Percentiles rank a stretch among this genome's conserved stretches.
Conservation (phyloP, 345 rosid genomes). For the Sapria himalayana region DNA sequence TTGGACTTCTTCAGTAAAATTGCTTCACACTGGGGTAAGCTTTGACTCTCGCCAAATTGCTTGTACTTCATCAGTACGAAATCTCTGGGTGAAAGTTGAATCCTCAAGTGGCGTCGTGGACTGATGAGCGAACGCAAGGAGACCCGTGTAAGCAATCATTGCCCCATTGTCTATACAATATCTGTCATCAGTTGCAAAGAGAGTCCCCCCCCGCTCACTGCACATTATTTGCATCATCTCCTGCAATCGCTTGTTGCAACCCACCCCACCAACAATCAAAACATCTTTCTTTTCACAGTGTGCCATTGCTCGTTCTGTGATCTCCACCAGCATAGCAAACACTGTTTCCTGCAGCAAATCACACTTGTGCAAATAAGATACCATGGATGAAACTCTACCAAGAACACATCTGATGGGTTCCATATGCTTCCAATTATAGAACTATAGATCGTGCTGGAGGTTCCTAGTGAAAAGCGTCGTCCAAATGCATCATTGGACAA, state of each 20-base stretch:
- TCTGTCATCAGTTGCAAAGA: slow-evolving; percentile 81
- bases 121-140: slow-evolving; percentile 59
- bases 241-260: slow-evolving; percentile 85
- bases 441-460: too few species aligned
- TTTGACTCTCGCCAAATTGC: slow-evolving; percentile 73
- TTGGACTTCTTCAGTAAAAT: too few species aligned
- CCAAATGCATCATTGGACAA: too few species aligned
- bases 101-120: slow-evolving; percentile 53
- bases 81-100: slow-evolving; percentile 74
- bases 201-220: slow-evolving; percentile 49
- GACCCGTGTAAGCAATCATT: slow-evolving; percentile 94
- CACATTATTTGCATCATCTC: slow-evolving; percentile 99
- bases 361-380: too few species aligned
- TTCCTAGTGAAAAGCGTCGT: too few species aligned
- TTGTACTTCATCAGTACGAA: slow-evolving; percentile 82
- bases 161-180: slow-evolving; percentile 93
- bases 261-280: slow-evolving; percentile 89
- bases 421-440: too few species aligned
- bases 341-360: slow-evolving; percentile 40
- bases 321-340: slow-evolving; percentile 93
- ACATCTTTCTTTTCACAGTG: slow-evolving; percentile 86
- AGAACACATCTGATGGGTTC: too few species aligned
- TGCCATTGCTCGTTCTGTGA: slow-evolving; percentile 91
- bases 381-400: too few species aligned
- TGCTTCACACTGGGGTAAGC: too few species aligned